These are phyloP conservation scores for Metschnikowia gelsemii DNA, from an alignment of 805 yeast species.

Conservation along the genomic window DNA sequence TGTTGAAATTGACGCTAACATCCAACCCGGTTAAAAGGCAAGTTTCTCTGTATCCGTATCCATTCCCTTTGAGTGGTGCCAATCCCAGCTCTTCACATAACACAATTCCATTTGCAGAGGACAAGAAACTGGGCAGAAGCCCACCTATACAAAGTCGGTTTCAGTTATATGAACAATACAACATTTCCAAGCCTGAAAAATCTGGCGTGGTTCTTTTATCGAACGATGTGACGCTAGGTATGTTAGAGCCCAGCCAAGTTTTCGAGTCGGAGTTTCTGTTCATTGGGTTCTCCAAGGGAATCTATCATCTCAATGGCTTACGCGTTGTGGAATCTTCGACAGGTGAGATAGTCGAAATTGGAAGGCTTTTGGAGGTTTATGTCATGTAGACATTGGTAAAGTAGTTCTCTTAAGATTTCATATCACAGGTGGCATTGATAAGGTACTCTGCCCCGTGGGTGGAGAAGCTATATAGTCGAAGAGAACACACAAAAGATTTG, in stretches of 20 bases:
- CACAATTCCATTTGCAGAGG: constrained; percentile 12
- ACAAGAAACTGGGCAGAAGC: constrained; percentile 11
- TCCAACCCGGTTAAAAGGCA: constrained; percentile 18
- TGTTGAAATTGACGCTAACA: constrained; percentile 51
- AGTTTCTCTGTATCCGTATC: not conserved
- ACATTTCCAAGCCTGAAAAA: constrained; percentile 39
- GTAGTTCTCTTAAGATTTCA: no score
- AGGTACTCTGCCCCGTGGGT: no score
- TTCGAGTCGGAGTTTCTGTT: constrained; percentile 62
- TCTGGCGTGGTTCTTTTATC: constrained; percentile 62
- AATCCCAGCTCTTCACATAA: constrained; percentile 3
- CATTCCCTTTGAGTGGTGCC: not conserved
- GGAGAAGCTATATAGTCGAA: no score
- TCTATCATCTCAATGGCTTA: constrained; percentile 63
- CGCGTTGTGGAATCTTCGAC: constrained; percentile 58
- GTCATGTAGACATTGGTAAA: no score
- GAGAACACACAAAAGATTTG: no score
- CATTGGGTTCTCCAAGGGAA: constrained; percentile 63
- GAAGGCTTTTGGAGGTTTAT: constrained; percentile 65
- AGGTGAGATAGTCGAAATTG: constrained; percentile 72
- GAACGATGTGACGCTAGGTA: constrained; percentile 65
- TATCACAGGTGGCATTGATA: no score
- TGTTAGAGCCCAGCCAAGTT: constrained; percentile 58
- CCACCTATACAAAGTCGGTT: constrained; percentile 22
- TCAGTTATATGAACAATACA: constrained; percentile 34